These are phyloP conservation scores for Blastobotrys muscicola DNA, from an alignment of 805 yeast species.

Conservation along the genomic window DNA sequence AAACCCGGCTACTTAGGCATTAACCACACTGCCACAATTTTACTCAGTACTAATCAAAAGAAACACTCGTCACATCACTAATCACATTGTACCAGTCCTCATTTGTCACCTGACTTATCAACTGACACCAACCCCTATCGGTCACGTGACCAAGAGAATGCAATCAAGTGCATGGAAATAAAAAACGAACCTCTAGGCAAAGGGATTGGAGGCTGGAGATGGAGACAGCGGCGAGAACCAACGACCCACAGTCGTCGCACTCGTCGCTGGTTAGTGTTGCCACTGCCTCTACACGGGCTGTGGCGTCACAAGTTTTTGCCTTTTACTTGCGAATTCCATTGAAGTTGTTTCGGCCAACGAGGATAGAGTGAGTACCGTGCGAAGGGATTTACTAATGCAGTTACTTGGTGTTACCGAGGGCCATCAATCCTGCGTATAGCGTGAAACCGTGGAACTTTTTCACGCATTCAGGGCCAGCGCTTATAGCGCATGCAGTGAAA, in stretches of 20 bases:
- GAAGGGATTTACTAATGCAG: conserved; percentile 34
- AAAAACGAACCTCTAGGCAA: too few relatives aligned
- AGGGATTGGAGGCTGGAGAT: too few relatives aligned
- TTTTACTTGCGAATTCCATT: conserved; percentile 74
- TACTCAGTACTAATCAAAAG: too few relatives aligned
- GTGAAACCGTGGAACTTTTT: conserved; percentile 32
- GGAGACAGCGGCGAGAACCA: too few relatives aligned
- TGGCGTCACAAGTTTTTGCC: conserved; percentile 67
- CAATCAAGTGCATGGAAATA: too few relatives aligned
- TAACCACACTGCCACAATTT: too few relatives aligned
- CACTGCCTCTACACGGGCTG: conserved; percentile 79
- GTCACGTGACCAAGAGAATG: too few relatives aligned
- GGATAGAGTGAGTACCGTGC: conserved; percentile 67
- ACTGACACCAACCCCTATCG: too few relatives aligned
- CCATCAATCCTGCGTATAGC: conserved; percentile 24
- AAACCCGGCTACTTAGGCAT: too few relatives aligned
- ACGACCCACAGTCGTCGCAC: neutral
- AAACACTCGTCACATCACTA: too few relatives aligned
- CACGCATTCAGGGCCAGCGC: conserved; percentile 73
- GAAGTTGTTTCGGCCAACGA: conserved; percentile 79
- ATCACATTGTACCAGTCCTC: too few relatives aligned
- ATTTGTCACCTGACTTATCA: too few relatives aligned
- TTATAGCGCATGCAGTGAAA: conserved; percentile 59
- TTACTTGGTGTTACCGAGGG: conserved; percentile 26
- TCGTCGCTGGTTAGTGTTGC: conserved; percentile 55